These are phyloP conservation scores for Ogataea neopini DNA, from an alignment of 805 yeast species.

Conservation along the genomic window DNA sequence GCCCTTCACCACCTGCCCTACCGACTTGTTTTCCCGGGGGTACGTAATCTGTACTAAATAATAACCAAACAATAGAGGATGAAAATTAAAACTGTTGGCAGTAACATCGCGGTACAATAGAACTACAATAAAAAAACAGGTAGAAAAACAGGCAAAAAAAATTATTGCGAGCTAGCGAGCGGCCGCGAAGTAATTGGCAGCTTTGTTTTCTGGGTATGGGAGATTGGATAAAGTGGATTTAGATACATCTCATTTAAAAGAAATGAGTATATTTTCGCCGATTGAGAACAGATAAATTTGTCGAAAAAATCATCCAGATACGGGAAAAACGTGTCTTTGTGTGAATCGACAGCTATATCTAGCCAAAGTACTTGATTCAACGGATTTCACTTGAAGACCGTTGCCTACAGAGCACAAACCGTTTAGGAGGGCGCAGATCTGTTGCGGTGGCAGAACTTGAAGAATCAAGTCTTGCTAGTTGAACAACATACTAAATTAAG, in stretches of 20 bases:
- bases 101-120: neutral
- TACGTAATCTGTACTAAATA: neutral
- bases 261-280: neutral
- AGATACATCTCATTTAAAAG: neutral
- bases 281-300: neutral
- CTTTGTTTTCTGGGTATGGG: constrained; percentile 7
- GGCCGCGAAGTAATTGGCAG: constrained; percentile 6
- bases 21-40: neutral
- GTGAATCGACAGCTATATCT: neutral
- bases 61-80: neutral
- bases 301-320: neutral
- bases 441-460: neutral
- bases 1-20: neutral
- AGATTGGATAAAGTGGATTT: neutral
- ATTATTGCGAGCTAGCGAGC: constrained; percentile 7
- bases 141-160: constrained; percentile 6
- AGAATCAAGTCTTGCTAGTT: neutral
- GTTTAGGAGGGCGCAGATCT: neutral
- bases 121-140: neutral
- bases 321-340: neutral
- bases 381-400: neutral
- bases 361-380: neutral
- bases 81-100: neutral
- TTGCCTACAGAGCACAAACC: constrained; percentile 3
- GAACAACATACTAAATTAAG: neutral